Evolutionary conservation across 140 eudicot genomes (phyloP), one percentile per base, ranked within the genome.

Genomic region (Flaveria floridana): DNA sequence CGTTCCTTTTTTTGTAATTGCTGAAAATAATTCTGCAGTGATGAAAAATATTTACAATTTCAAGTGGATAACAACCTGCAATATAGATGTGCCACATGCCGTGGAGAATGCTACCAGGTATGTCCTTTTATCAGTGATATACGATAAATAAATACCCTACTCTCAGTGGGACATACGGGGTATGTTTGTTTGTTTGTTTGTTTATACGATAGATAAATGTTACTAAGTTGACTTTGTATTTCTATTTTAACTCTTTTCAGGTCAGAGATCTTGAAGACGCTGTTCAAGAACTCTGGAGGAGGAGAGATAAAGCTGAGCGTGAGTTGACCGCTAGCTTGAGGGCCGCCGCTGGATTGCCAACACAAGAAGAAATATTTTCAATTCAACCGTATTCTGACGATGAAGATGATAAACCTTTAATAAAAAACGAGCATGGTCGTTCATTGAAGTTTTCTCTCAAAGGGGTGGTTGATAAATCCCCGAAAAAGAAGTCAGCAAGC

Each of bases 311-410:
- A 81, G 84, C 88, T 56, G 96, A 89, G 47, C 85, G 78, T 55
- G 96, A 93, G 79, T 69, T 87, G 64, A 93, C 84, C 39, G 87
- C 89, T 41, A 86, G 87, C 73, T 72, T 89, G 78, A 86, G 98
- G 79, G 96, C 86, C 9, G 98, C 96, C 78, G 98, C 96, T 77
- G 98, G 98, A 41, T 85, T 93, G 84, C 98, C 97, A 14, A 82
- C 89, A 71, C 85, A 89, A 67, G 97, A 93, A 68, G 96, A 93
- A 65, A 86, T 88, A 62, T 89, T 87, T 82, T 85, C 91, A 5
- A 82, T 93, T 18, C 86, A 89, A 67, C 95, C 93, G 15, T 92
- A 82, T 78, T 87, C 98, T 8, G 98, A 93, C 64, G 97, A 93
- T 75, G 98, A 90, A 79, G 95, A 93, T 41, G 76, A 56, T 68